Conservation (phyloP, 106 monocot genomes). For the Allium fistulosum region DNA sequence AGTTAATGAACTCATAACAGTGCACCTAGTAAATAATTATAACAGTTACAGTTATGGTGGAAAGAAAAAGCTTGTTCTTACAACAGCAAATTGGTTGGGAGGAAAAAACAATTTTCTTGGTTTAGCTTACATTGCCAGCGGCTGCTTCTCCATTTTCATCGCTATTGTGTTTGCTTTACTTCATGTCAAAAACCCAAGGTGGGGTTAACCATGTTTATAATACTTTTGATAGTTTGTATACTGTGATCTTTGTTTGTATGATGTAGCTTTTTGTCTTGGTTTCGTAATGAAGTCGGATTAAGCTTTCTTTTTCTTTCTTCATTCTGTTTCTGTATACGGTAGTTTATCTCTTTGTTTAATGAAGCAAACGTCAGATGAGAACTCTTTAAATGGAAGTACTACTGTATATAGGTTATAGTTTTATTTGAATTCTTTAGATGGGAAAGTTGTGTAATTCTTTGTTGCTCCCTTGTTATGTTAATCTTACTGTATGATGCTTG, state of each 20-base stretch:
- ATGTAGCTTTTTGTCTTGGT: not conserved
- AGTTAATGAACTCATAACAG: conserved; percentile 36
- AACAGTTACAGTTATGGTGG: conserved; percentile 87
- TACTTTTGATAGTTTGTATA: not conserved
- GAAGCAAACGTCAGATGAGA: not conserved
- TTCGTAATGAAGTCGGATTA: not conserved
- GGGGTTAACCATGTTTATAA: not conserved
- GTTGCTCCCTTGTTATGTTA: no score
- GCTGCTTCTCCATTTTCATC: conserved; percentile 34
- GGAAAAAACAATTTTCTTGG: conserved; percentile 89
- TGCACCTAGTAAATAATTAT: conserved; percentile 68
- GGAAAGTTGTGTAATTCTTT: no score
- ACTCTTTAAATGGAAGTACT: not conserved
- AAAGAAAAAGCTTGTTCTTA: conserved; percentile 72
- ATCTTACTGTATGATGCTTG: no score
- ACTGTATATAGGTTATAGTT: no score
- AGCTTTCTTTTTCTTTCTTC: not conserved
- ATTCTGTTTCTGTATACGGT: not conserved
- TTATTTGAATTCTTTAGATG: no score
- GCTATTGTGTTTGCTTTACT: conserved; percentile 65
- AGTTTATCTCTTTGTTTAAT: not conserved
- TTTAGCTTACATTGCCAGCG: conserved; percentile 55
- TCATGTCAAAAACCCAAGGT: conserved; percentile 87
- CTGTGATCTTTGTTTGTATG: not conserved
- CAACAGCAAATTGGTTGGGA: conserved; percentile 75